A percentile compares a stretch with the other conserved stretches of the same genome.
Evolutionary conservation across 192 early-diverging fungal genomes (phyloP).

Genomic region (Podila verticillata): DNA sequence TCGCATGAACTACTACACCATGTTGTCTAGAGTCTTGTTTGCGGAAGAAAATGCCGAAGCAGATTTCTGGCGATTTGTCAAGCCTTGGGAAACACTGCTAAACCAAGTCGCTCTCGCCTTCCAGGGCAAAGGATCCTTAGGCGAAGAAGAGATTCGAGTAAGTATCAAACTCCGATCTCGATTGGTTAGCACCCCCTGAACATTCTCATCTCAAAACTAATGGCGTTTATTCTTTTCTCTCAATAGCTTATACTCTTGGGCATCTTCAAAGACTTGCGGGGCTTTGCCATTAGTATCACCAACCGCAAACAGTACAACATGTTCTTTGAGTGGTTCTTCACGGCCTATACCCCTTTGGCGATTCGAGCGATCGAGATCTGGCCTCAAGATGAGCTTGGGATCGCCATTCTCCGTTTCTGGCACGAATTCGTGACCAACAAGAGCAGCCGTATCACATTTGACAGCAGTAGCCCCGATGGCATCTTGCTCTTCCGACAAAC

Average conservation of each 20-base stretch:
- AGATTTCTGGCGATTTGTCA: conserved; percentile 77
- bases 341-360: conserved; percentile 69
- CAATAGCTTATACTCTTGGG: conserved; percentile 59
- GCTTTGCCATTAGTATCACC: conserved; percentile 75
- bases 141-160: conserved; percentile 37
- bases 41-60: conserved; percentile 67
- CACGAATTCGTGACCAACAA: conserved; percentile 85
- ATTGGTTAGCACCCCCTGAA: too few relatives aligned
- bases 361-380: conserved; percentile 75
- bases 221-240: too few relatives aligned
- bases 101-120: conserved; percentile 57
- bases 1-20: conserved; percentile 79
- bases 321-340: conserved; percentile 90
- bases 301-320: conserved; percentile 65
- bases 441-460: conserved; percentile 84
- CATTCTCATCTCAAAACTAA: too few relatives aligned
- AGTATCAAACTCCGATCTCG: neutral
- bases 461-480: conserved; percentile 86
- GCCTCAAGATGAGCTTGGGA: conserved; percentile 66
- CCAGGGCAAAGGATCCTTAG: conserved; percentile 14
- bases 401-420: conserved; percentile 80
- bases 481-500: conserved; percentile 93
- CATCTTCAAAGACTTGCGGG: conserved; percentile 80
- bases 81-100: conserved; percentile 68
- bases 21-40: conserved; percentile 81